Evolutionary conservation across 225 moss, liverwort and hornwort genomes (phyloP), one percentile per base, ranked within the genome.

Genomic region (Pleurozium schreberi): DNA sequence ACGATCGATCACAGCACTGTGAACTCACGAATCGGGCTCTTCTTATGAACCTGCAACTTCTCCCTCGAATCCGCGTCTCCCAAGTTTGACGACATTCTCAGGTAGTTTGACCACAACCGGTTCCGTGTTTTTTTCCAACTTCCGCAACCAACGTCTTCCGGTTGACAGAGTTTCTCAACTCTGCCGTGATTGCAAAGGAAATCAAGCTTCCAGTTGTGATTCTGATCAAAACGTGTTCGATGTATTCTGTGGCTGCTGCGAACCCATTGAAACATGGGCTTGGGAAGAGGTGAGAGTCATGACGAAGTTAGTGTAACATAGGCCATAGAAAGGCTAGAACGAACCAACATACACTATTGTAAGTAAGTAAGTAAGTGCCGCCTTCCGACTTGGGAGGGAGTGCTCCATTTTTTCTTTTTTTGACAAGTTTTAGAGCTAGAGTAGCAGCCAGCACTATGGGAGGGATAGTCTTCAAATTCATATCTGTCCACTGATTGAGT

Each of bases 401-500:
- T 87, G 89, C 92, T 73, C 81, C 71, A 14, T 63, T 63, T 63
- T 14, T 7, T 9, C 14, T 63, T 90, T 89, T 87, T n/a, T n/a
- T n/a, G n/a, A n/a, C n/a, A n/a, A n/a, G n/a, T n/a, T n/a, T n/a
- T n/a, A n/a, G n/a, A n/a, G n/a, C n/a, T n/a, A n/a, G n/a, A n/a
- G n/a, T n/a, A n/a, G n/a, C n/a, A n/a, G n/a, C n/a, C n/a, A n/a
- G n/a, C 90, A 88, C 92, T 80, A 62, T 79, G 88, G 90, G 90
- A 92, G 90, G 90, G 90, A 92, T 80, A 34, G 75, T 36, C 58
- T 5, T 65, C 19, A 43, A 53, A 5, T 4, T 62, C 5, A 22
- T 53, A 76, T 64, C 75, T 87, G 87, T 92, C 89, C 81, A 87
- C 92, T 88, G 86, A 92, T 89, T 17, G 92, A 91, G 92, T 89